Base-by-base conservation (phyloP, 1,139 yeast genomes). In the Starmera stellimalicola region DNA sequence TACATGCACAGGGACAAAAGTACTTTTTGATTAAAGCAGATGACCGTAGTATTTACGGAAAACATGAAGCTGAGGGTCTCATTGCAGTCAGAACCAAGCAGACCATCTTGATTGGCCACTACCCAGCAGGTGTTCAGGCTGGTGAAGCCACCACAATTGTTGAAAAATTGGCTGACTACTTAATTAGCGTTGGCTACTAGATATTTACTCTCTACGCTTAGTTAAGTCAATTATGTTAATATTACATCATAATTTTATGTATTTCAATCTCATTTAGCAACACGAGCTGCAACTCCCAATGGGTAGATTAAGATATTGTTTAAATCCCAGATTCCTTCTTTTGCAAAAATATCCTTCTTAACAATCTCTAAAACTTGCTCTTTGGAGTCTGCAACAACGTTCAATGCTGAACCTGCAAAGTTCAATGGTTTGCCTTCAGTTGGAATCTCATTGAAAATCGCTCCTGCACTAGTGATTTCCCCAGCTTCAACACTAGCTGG, bases 111-210 rank as follows among this genome's bases (percentile, higher is more conserved):
- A 63, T 93, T 53, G 96, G 93, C n/a, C 97, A 91, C 60, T 93
- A 91, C 57, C 95, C 96, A 11, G 72, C 78, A 15, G 85, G 85
- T 37, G 78, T 84, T 33, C 93, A 79, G 56, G 87, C 97, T 22
- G 95, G 95, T 47, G 95, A 84, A 54, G 98, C 98, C 37, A 82
- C 96, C 42, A 74, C 82, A 50, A 80, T 87, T 44, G 95, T 88
- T 37, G 98, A 91, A 60, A 88, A 85, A 56, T 72, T 91, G 63
- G 97, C 95, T 30, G 97, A 88, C 57, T 88, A 91, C 57, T 73
- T 91, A 63, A 85, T 88, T 54, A 65, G 87, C 51, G 91, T 80
- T 38, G 84, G 85, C 39, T 88, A 83, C 60, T 88, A 70, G 52
- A 8, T 20, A 18, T 28, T 23, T 20, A 3, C n/a, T 20, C 3